Evolutionary conservation across 2,329 filamentous ascomycete species (phyloP), one percentile per base, ranked within the genome.

Genomic region (Ascomycota sp.): DNA sequence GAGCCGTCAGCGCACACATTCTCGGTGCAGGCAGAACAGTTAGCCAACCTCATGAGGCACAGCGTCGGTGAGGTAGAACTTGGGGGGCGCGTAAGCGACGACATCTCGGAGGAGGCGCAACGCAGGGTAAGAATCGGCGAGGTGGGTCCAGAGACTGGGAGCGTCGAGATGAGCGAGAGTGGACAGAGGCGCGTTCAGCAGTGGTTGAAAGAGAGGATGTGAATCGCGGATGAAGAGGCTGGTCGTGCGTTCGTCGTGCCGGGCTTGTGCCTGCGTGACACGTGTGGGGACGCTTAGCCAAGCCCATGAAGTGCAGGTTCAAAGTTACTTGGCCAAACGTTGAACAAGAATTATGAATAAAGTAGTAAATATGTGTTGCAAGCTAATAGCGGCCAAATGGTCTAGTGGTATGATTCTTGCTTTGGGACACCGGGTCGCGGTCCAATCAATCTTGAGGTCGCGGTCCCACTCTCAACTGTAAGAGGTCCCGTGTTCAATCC

Each of bases 1-100:
- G n/a, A n/a, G n/a, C n/a, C n/a, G n/a, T 34, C 24, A 4, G 48
- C 49, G 7, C 59, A 68, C 42, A 59, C 44, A 10, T 62, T 66
- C 32, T 41, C 46, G 24, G 37, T 43, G 2, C 65, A 69, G 42
- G 60, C 65, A 0, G 31, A 39, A 3, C 58, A 63, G 40, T 43
- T 70, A n/a, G 52, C 50, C 0, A 40, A 43, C 11, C 40, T 63
- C 33, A 65, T 69, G 59, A 51, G 55, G 23, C 50, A 55, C 26
- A 65, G 63, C 38, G 39, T 68, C 17, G 47, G 57, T 20, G 54
- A 50, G 39, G 25, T 55, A 3, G 63, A 68, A 42, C 38, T 61
- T 11, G 54, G 51, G 34, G 50, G 59, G 36, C 48, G 55, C 13
- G 40, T 46, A 21, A 44, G 49, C 8, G 44, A 35, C 4, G 46